Conservation (phyloP, 148 eudicot species). For the Vaccinium darrowii region DNA sequence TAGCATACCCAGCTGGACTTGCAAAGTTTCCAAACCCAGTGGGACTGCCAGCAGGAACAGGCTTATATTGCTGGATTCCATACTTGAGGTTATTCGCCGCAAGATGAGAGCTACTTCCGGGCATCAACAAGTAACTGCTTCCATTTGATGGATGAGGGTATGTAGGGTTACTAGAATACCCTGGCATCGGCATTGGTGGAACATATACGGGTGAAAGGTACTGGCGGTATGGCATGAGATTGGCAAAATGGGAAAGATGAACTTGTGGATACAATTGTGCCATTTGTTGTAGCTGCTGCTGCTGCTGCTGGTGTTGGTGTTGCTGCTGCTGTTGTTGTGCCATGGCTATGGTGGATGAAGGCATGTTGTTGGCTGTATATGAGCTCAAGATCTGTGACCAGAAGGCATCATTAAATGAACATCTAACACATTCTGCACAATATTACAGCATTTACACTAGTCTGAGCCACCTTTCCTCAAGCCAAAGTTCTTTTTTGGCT, state of each 20-base stretch:
- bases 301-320: not conserved
- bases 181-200: conserved; percentile 80
- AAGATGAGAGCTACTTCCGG: conserved; percentile 76
- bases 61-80: conserved; percentile 83
- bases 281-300: conserved; percentile 48
- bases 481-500: not conserved
- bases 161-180: conserved; percentile 71
- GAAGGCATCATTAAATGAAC: conserved; percentile 14
- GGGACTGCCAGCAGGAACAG: conserved; percentile 68
- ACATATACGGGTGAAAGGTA: conserved; percentile 72
- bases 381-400: conserved; percentile 54
- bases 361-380: conserved; percentile 50
- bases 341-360: conserved; percentile 64
- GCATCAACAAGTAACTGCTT: conserved; percentile 79
- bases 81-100: conserved; percentile 62
- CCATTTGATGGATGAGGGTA: conserved; percentile 88
- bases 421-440: not conserved
- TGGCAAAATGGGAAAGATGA: conserved; percentile 72
- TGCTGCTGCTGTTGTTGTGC: conserved; percentile 64
- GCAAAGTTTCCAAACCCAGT: conserved; percentile 67
- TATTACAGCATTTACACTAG: not conserved
- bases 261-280: conserved; percentile 91
- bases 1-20: conserved; percentile 67
- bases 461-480: not conserved
- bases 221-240: conserved; percentile 89